phyloP scores from a whole-genome alignment of 345 rosid genomes.

The Noccaea caerulescens region DNA sequence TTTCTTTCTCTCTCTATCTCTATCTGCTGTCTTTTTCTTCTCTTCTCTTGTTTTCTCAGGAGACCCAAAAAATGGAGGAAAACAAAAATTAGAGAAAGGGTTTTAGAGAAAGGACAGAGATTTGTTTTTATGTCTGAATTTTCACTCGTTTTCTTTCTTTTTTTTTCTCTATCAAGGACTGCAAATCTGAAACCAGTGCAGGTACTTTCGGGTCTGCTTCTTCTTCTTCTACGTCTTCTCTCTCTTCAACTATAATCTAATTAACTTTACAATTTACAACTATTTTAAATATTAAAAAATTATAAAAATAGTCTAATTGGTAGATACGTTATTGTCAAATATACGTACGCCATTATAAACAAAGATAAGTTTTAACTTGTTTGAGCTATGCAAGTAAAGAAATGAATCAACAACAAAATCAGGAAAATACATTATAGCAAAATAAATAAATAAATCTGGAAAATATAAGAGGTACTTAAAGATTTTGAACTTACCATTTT shows the following conservation, averaged over 20 bases:
- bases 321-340: constrained; percentile 44
- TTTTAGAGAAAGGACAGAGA: constrained; percentile 46
- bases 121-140: constrained; percentile 27
- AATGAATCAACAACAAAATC: constrained; percentile 25
- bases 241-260: constrained; percentile 43
- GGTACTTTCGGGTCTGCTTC: constrained; percentile 53
- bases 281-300: background rate
- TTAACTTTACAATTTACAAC: constrained; percentile 30
- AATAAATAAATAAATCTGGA: constrained; percentile 12
- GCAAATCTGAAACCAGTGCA: constrained; percentile 54
- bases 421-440: background rate
- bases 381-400: constrained; percentile 23
- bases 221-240: constrained; percentile 43
- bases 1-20: constrained; percentile 32
- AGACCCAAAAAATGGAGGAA: constrained; percentile 34
- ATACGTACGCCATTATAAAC: constrained; percentile 30
- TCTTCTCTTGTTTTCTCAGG: constrained; percentile 38
- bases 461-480: background rate
- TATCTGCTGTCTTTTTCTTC: constrained; percentile 39
- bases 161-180: constrained; percentile 20
- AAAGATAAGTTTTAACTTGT: constrained; percentile 8
- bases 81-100: constrained; percentile 38
- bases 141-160: constrained; percentile 24
- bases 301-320: constrained; percentile 22
- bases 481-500: background rate